Evolutionary conservation across 139 green algal species (phyloP), one percentile per base, ranked within the genome.

Genomic region (Chlorella sp.): DNA sequence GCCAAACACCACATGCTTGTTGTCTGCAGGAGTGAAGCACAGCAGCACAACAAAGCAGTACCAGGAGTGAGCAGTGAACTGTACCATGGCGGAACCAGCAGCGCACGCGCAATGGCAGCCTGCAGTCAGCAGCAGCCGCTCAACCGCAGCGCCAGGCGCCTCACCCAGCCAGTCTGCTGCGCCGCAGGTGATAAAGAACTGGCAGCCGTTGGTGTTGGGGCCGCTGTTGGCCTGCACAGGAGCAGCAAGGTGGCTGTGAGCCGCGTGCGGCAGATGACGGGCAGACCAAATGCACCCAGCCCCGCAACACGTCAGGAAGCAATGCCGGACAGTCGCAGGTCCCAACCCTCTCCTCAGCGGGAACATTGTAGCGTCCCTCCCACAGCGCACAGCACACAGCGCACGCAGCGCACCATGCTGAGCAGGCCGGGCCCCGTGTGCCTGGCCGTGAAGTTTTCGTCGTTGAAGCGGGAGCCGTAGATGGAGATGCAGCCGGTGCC

Each of bases 341-440:
- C 22, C 58, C 58, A 7, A 20, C 58, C 58, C 58, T 22, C 58
- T 4, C 19, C 58, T 4, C 58, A 24, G 14, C 58, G 22, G 3
- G 22, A 65, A 32, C 56, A n/a, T n/a, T 65, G 11, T 22, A 28
- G 56, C 56, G 28, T 36, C 28, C 60, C 20, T 9, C 28, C 13
- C 4, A 26, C 6, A 77, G 41, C 5, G 24, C 41, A 9, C 46
- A 80, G 44, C 30, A 58, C 41, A 36, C 72, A 22, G 72, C 41
- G 41, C 32, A 60, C 51, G 16, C 51, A 26, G 40, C 77, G 30
- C 58, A 83, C 77, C 36, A 82, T 81, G 69, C 94, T 98, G 36
- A 99, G 89, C 69, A 99, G 87, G 11, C 97, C 97, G 5, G 97
- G 93, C 22, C 97, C 97, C 24, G 97, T 99, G 88, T 99, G 97